phyloP scores from a whole-genome alignment of 202 grass and related monocot species.

The Elaeis oleifera region DNA sequence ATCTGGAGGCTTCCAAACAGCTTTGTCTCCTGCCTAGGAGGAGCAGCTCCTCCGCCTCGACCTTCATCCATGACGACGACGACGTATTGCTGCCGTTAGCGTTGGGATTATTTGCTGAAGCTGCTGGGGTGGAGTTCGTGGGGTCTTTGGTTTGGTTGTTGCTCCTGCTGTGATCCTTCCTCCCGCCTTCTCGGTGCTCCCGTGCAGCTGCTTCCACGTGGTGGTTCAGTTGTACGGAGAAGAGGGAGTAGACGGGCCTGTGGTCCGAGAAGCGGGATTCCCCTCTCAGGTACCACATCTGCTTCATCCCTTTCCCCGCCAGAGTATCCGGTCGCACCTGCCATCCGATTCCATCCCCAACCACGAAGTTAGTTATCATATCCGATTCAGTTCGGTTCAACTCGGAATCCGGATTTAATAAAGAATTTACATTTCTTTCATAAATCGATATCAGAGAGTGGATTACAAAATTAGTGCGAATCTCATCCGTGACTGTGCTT shows the following conservation, averaged over 20 bases:
- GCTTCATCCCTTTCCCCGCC: constrained; percentile 65
- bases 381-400: too few species aligned
- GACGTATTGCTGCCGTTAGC: not conserved
- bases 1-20: constrained; percentile 40
- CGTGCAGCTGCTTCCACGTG: not conserved
- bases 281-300: constrained; percentile 60
- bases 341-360: not conserved
- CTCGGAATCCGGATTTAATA: too few species aligned
- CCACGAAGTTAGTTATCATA: too few species aligned
- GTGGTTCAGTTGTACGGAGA: constrained; percentile 25
- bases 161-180: not conserved
- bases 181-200: too few species aligned
- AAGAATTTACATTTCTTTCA: too few species aligned
- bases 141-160: not conserved
- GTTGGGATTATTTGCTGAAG: not conserved
- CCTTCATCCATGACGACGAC: constrained; percentile 19
- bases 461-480: too few species aligned
- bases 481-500: too few species aligned
- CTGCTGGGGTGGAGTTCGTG: not conserved
- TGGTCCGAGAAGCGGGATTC: constrained; percentile 88
- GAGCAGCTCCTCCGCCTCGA: constrained; percentile 37
- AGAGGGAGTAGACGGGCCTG: constrained; percentile 66
- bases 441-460: too few species aligned
- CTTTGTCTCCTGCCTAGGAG: constrained; percentile 24
- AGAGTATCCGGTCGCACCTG: constrained; percentile 92